Evolutionary conservation across 805 yeast species (phyloP).

Genomic region (Yarrowia porcina): DNA sequence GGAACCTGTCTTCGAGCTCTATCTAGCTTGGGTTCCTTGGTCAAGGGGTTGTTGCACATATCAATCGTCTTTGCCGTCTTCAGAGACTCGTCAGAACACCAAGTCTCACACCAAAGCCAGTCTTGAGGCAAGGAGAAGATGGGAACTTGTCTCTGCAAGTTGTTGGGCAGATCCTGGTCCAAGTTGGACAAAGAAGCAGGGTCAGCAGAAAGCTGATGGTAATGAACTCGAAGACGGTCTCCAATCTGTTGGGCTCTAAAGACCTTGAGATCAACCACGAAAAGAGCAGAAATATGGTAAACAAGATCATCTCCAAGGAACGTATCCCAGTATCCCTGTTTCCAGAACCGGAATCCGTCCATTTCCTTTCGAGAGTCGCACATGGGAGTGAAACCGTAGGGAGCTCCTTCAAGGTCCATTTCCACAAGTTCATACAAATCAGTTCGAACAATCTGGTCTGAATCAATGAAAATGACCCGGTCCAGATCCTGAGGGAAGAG

Average conservation of each 20-base stretch:
- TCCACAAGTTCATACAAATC: slow-evolving; percentile 68
- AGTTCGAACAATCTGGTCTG: slow-evolving; percentile 75
- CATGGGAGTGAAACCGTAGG: slow-evolving; percentile 87
- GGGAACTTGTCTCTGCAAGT: slow-evolving; percentile 63
- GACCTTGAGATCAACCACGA: slow-evolving; percentile 67
- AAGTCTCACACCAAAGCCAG: slow-evolving; percentile 93
- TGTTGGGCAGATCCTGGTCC: slow-evolving; percentile 93
- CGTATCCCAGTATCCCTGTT: slow-evolving; percentile 82
- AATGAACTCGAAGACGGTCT: slow-evolving; percentile 75
- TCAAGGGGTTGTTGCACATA: slow-evolving; percentile 77
- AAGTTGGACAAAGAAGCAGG: slow-evolving; percentile 74
- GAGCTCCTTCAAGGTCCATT: slow-evolving; percentile 70
- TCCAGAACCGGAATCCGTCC: slow-evolving; percentile 91
- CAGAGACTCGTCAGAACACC: slow-evolving; percentile 71
- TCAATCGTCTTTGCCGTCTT: slow-evolving; percentile 72
- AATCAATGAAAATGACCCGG: slow-evolving; percentile 79
- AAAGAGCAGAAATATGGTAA: slow-evolving; percentile 82
- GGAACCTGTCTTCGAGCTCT: slow-evolving; percentile 72
- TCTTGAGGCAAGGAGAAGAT: slow-evolving; percentile 74
- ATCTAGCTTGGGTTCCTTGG: slow-evolving; percentile 74
- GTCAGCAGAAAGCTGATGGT: slow-evolving; percentile 76
- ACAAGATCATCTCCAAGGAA: slow-evolving; percentile 53
- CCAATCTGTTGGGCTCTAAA: slow-evolving; percentile 73
- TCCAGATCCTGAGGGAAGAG: slow-evolving; percentile 75
- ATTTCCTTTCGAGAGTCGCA: slow-evolving; percentile 73